Conservation (phyloP, 2,329 filamentous ascomycete species). For the Celoporthe dispersa region DNA sequence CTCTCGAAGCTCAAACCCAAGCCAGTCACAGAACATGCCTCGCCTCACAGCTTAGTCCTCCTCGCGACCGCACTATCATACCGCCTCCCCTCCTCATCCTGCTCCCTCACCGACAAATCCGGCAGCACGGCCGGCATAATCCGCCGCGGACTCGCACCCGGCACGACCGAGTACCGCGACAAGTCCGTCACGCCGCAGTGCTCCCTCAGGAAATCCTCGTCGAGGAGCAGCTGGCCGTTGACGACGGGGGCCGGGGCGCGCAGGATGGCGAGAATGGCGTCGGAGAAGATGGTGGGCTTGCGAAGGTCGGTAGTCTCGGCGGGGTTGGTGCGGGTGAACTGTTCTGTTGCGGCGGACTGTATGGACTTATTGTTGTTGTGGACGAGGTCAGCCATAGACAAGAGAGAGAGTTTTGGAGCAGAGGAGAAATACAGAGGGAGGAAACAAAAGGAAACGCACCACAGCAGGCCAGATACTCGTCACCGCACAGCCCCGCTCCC, state of each 20-base stretch:
- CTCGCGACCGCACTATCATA: slow-evolving; percentile 63
- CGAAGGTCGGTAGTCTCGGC: slow-evolving; percentile 62
- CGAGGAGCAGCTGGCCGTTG: slow-evolving; percentile 74
- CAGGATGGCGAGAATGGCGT: slow-evolving; percentile 77
- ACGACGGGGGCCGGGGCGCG: slow-evolving; percentile 61
- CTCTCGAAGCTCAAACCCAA: not conserved
- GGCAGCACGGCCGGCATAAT: slow-evolving; percentile 79
- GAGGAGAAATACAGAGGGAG: slow-evolving; percentile 15
- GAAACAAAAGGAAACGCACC: slow-evolving; percentile 48
- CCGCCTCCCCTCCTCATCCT: slow-evolving; percentile 77
- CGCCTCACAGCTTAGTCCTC: slow-evolving; percentile 43
- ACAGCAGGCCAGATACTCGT: slow-evolving; percentile 83
- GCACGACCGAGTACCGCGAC: slow-evolving; percentile 70
- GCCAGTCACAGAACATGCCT: not conserved
- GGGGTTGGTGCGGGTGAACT: slow-evolving; percentile 50
- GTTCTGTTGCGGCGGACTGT: slow-evolving; percentile 73
- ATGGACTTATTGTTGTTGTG: slow-evolving; percentile 51
- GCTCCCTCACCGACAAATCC: slow-evolving; percentile 72
- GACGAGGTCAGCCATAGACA: not conserved
- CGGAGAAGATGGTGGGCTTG: slow-evolving; percentile 75
- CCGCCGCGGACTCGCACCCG: slow-evolving; percentile 65
- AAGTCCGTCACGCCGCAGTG: slow-evolving; percentile 72
- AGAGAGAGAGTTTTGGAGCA: not conserved
- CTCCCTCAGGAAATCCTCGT: slow-evolving; percentile 78
- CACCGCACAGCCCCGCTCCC: slow-evolving; percentile 65